These are phyloP conservation scores for Fusarium transvaalense DNA, from an alignment of 2,329 filamentous ascomycete species.

Conservation along the genomic window DNA sequence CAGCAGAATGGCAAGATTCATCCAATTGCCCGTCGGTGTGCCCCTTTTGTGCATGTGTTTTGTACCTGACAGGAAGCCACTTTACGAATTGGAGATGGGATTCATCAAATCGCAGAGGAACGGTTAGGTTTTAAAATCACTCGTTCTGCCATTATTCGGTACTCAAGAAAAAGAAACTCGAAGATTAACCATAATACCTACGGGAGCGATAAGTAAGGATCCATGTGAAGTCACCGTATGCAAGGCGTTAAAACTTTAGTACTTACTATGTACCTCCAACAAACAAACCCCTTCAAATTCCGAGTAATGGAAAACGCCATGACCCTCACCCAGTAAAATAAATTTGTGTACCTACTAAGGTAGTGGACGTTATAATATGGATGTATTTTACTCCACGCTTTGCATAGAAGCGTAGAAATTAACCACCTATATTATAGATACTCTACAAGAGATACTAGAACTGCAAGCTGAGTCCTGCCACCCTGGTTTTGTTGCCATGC, in stretches of 20 bases:
- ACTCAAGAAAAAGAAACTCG: background rate
- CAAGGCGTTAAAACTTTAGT: background rate
- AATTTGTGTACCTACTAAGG: background rate
- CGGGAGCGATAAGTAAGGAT: background rate
- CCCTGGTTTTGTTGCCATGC: background rate
- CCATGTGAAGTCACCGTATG: background rate
- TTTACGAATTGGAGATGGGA: conserved; percentile 3
- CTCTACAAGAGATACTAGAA: background rate
- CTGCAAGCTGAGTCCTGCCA: background rate
- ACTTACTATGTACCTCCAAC: background rate
- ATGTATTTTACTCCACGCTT: background rate
- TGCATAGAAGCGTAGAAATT: background rate
- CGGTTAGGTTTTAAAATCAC: background rate
- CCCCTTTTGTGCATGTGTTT: conserved; percentile 31
- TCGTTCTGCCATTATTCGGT: background rate
- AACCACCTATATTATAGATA: too few relatives aligned
- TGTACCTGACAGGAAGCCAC: conserved; percentile 24
- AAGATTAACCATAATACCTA: background rate
- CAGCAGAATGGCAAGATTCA: conserved; percentile 9
- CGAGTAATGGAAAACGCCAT: background rate
- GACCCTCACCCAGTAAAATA: background rate
- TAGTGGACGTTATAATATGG: background rate
- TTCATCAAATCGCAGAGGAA: background rate
- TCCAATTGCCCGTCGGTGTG: conserved; percentile 17
- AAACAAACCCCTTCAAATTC: background rate